Evolutionary conservation across 228 moss, liverwort and hornwort species (phyloP).

Genomic region (Sphagnum magellanicum): DNA sequence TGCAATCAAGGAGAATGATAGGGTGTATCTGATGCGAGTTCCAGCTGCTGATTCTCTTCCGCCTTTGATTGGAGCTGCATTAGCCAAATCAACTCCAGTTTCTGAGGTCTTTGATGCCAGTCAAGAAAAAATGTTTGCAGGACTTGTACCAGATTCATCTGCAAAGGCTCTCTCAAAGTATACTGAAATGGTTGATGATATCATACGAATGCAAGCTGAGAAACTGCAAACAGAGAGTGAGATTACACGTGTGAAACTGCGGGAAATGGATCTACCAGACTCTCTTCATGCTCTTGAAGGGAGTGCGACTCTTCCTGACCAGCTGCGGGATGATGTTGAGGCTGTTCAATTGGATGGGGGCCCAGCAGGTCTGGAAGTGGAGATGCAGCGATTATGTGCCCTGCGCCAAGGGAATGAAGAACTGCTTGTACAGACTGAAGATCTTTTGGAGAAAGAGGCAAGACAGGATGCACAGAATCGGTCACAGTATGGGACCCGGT

Average conservation of each 20-base stretch:
- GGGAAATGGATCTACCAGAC: slow-evolving; percentile 95
- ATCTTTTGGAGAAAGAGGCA: slow-evolving; percentile 86
- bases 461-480: slow-evolving; percentile 97
- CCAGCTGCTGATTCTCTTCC: slow-evolving; percentile 76
- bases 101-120: slow-evolving; percentile 91
- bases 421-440: slow-evolving; percentile 82
- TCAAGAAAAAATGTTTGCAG: slow-evolving; percentile 95
- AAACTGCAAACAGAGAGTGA: slow-evolving; percentile 98
- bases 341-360: slow-evolving; percentile 93
- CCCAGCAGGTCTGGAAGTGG: slow-evolving; percentile 75
- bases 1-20: slow-evolving; percentile 96
- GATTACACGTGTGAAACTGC: slow-evolving; percentile 82
- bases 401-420: slow-evolving; percentile 96
- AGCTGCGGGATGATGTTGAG: slow-evolving; percentile 91
- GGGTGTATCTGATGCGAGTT: slow-evolving; percentile 96
- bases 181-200: slow-evolving; percentile 98
- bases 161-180: slow-evolving; percentile 99
- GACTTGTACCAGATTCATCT: slow-evolving; percentile 89
- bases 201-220: slow-evolving; percentile 88
- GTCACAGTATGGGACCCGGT: slow-evolving; percentile 87
- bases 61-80: slow-evolving; percentile 76
- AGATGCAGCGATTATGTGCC: slow-evolving; percentile 91
- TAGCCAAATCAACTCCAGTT: slow-evolving; percentile 72
- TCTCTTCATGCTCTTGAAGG: slow-evolving; percentile 90
- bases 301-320: slow-evolving; percentile 67